Evolutionary conservation across 768 basidiomycete species (phyloP).

Genomic region (Mycena sanguinolenta): DNA sequence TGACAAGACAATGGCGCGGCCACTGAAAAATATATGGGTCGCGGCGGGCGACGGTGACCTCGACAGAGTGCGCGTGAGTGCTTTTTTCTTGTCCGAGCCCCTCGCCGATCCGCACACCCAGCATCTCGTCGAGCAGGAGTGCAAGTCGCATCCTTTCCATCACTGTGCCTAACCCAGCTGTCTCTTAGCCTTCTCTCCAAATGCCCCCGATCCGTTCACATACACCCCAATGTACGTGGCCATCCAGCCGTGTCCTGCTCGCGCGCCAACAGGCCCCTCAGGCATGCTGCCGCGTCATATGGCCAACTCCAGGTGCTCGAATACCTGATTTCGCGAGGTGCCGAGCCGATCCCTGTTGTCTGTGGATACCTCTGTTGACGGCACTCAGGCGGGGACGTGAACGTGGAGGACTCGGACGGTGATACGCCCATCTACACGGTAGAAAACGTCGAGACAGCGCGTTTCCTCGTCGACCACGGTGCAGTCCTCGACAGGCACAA

Average conservation of each 20-base stretch:
- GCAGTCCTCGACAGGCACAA: conserved; percentile 76
- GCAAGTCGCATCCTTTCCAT: conserved; percentile 55
- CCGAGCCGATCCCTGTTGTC: conserved; percentile 30
- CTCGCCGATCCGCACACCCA: conserved; percentile 40
- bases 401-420: conserved; percentile 87
- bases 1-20: conserved; percentile 12
- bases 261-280: conserved; percentile 45
- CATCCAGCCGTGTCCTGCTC: conserved; percentile 30
- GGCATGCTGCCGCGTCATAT: conserved; percentile 96
- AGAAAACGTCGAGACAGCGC: conserved; percentile 83
- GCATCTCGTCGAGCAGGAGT: conserved; percentile 71
- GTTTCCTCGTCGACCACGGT: conserved; percentile 83
- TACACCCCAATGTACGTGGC: conserved; percentile 83
- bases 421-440: conserved; percentile 95
- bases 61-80: conserved; percentile 74
- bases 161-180: conserved; percentile 48
- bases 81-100: conserved; percentile 20
- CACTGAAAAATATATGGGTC: conserved; percentile 86
- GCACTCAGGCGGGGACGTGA: conserved; percentile 83
- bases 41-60: conserved; percentile 94
- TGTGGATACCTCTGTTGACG: conserved; percentile 23
- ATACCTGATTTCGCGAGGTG: conserved; percentile 83
- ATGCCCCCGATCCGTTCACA: conserved; percentile 76
- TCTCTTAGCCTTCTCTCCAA: conserved; percentile 71
- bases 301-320: conserved; percentile 81